These are phyloP conservation scores for Komagataella populi DNA, from an alignment of 805 yeast genomes.

Conservation along the genomic window DNA sequence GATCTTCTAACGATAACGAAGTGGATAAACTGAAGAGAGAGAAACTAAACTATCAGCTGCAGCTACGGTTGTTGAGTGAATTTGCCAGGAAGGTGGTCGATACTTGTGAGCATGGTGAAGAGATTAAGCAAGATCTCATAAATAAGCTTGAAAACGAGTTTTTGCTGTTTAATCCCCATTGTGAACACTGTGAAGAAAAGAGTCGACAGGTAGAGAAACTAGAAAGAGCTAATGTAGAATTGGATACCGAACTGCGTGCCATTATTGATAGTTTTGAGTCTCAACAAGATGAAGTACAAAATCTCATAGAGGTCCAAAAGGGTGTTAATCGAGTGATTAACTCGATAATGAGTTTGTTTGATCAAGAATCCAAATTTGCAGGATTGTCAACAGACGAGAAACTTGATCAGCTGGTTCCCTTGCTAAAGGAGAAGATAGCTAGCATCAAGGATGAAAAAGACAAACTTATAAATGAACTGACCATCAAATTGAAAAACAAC, in stretches of 20 bases:
- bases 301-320: neutral
- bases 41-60: conserved; percentile 19
- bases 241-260: neutral
- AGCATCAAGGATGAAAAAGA: neutral
- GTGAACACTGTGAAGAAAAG: conserved; percentile 2
- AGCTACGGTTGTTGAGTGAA: conserved; percentile 17
- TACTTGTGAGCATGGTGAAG: neutral
- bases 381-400: neutral
- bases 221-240: neutral
- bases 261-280: neutral
- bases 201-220: conserved; percentile 1
- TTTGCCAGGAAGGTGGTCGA: conserved; percentile 10
- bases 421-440: neutral
- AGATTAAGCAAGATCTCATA: conserved; percentile 4
- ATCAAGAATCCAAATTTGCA: conserved; percentile 1
- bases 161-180: neutral
- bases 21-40: conserved; percentile 15
- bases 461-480: neutral
- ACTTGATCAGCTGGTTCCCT: neutral
- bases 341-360: conserved; percentile 2
- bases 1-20: conserved; percentile 5
- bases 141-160: conserved; percentile 2
- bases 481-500: neutral
- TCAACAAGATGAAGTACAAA: neutral
- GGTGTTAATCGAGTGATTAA: neutral